Base-by-base conservation (phyloP, 2,329 filamentous ascomycete genomes). In the Cytospora chrysosperma region DNA sequence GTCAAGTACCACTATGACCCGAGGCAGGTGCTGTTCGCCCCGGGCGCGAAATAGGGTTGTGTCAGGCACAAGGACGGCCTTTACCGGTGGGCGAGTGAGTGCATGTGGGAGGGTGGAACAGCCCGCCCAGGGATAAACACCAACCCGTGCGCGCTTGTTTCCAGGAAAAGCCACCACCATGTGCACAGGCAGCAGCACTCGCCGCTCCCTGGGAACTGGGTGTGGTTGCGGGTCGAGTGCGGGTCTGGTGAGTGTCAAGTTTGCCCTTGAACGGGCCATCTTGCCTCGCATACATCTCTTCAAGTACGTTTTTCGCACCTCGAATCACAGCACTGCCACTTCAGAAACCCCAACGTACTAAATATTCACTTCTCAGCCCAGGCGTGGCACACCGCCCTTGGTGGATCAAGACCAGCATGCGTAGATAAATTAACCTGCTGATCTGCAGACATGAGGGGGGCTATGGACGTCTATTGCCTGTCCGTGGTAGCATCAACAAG, bases 1-100 rank as follows among this genome's bases (percentile, higher is more conserved):
- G 74, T 91, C 60, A 82, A 84, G 73, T 91, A 91, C 69, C 83
- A 80, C 17, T 91, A 91, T 69, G 80, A 91, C 71, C 86, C 88
- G 8, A 75, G 81, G 69, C 78, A 85, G 73, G 85, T 81, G 17
- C 70, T 91, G 61, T 89, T 89, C 72, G 78, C 77, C 8, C 69
- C 73, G 0, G 76, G 74, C 6, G 74, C 77, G 60, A 82, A 82
- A 73, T 67, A 68, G 66, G 6, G 17, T 24, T 34, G 8, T 12
- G 21, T 1, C 10, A 4, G 8, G 9, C 21, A 12, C 6, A 12
- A 24, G 43, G 9, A n/a, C n/a, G n/a, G n/a, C n/a, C n/a, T n/a
- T n/a, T n/a, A 13, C n/a, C 13, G 43, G n/a, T 24, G 43, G 13
- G n/a, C 43, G 43, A 47, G 43, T 24, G 43, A 19, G 8, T n/a